A percentile compares a stretch with the other conserved stretches of the same genome.
Conservation (phyloP, 441 rosid species). For the Metrosideros polymorpha region DNA sequence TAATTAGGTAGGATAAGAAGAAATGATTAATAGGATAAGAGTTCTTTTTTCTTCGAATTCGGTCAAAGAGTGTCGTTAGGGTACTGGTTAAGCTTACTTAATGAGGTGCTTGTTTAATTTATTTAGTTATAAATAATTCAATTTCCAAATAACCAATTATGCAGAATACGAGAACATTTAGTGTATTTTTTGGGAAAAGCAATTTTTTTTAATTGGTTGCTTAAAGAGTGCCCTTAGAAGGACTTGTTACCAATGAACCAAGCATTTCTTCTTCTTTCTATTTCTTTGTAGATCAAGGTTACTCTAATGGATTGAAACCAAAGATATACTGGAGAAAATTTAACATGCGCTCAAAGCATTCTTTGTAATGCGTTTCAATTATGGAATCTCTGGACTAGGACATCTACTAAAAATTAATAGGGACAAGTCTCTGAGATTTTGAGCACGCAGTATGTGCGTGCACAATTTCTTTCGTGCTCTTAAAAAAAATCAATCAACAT, state of each 20-base stretch:
- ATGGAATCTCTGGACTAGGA: not conserved
- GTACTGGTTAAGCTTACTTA: not conserved
- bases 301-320: not conserved
- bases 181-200: not conserved
- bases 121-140: not conserved
- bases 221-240: not conserved
- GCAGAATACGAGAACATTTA: not conserved
- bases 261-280: not conserved
- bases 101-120: not conserved
- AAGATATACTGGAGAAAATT: not conserved
- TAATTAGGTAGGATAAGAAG: too few species aligned
- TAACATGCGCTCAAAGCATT: not conserved
- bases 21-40: not conserved
- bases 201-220: not conserved
- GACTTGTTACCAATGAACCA: not conserved
- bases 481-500: not conserved
- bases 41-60: not conserved
- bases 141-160: not conserved
- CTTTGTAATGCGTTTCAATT: not conserved
- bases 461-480: not conserved
- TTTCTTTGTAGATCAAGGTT: not conserved
- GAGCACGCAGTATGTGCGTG: not conserved
- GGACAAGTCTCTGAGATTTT: not conserved
- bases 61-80: not conserved
- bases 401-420: not conserved